Evolutionary conservation across 192 early-diverging fungal genomes (phyloP), one percentile per base, ranked within the genome.

Genomic region (Obelidium mucronatum): DNA sequence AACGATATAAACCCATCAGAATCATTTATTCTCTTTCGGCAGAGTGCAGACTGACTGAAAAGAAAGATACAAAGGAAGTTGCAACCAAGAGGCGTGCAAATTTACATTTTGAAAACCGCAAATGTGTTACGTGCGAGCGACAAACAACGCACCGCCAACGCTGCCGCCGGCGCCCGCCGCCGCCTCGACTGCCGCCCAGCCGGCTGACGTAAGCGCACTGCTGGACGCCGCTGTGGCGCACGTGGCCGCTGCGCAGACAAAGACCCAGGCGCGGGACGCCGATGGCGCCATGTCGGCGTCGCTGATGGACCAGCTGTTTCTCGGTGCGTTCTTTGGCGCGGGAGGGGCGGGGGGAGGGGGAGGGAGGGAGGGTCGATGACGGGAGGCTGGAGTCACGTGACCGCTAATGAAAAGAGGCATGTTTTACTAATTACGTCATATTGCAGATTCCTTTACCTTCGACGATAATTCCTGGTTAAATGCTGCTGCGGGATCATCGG

Each of bases 91-190:
- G n/a, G n/a, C n/a, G n/a, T n/a, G n/a, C n/a, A n/a, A n/a, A n/a
- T n/a, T n/a, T n/a, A n/a, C n/a, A n/a, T n/a, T n/a, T n/a, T n/a
- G n/a, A n/a, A n/a, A n/a, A n/a, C n/a, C n/a, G n/a, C n/a, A n/a
- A 69, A 69, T 69, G 67, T 69, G 67, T 44, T 69, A 69, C 36
- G 67, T 69, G 36, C 67, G 44, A 11, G 17, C 67, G 26, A 53
- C 30, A 8, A 51, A 39, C 40, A 31, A 24, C 22, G 33, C 8
- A 34, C 33, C 33, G 28, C 3, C 63, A 22, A 34, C 36, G 22
- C 28, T 33, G 58, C 6, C 5, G 8, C 58, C 11, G 58, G 26
- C 5, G 8, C 58, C 11, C 58, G 58, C 58, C 33, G 33, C 28
- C 11, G 63, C 63, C 5, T 13, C 63, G 28, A 22, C 6, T 34